phyloP scores from a whole-genome alignment of 75 land plant genomes.

The Picea sitchensis region DNA sequence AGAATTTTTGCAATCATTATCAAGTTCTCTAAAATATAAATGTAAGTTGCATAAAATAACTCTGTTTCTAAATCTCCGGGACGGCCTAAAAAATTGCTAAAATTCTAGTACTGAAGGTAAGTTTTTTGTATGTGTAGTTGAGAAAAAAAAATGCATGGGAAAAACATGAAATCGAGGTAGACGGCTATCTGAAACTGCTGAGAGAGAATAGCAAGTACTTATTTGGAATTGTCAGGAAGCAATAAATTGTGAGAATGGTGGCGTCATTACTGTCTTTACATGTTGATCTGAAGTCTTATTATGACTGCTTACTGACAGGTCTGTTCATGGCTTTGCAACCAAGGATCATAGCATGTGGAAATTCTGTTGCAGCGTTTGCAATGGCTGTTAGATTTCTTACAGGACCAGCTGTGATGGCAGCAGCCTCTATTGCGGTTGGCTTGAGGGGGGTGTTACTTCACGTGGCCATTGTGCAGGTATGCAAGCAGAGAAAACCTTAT shows the following conservation, averaged over 20 bases:
- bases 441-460: conserved; percentile 63
- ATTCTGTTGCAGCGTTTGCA: conserved; percentile 55
- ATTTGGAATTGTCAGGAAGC: conserved; percentile 6
- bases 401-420: conserved; percentile 94
- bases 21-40: too few relatives aligned
- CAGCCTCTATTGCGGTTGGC: conserved; percentile 73
- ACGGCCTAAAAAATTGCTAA: too few relatives aligned
- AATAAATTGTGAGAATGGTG: not conserved
- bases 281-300: not conserved
- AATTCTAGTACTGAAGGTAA: too few relatives aligned
- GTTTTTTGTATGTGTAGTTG: too few relatives aligned
- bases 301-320: conserved; percentile 36
- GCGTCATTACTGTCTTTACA: not conserved
- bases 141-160: too few relatives aligned
- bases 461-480: conserved; percentile 88
- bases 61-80: too few relatives aligned
- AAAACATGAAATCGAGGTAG: not conserved
- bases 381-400: conserved; percentile 83
- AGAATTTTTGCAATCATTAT: too few relatives aligned
- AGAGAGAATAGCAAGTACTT: not conserved
- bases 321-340: conserved; percentile 91
- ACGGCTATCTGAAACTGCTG: not conserved
- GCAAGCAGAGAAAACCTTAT: not conserved
- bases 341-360: conserved; percentile 81
- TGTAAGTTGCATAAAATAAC: too few relatives aligned